These are phyloP conservation scores for Cornus suecica DNA, from an alignment of 148 eudicot species.

Conservation along the genomic window DNA sequence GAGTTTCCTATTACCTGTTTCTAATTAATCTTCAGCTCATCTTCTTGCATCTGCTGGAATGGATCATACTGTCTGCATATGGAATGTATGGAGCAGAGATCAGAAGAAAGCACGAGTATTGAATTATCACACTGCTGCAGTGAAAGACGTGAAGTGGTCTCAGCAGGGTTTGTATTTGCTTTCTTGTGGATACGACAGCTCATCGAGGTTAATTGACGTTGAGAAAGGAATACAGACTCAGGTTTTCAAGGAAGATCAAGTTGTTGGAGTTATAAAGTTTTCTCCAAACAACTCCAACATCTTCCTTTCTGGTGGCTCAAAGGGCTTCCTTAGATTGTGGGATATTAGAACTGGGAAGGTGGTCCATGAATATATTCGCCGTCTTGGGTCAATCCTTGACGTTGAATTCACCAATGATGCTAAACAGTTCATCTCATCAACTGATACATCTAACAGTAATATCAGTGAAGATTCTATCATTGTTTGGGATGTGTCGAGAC, in stretches of 20 bases:
- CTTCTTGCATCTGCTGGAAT: slow-evolving; percentile 97
- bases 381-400: slow-evolving; percentile 76
- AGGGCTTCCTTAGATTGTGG: slow-evolving; percentile 79
- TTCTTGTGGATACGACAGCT: slow-evolving; percentile 84
- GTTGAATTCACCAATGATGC: slow-evolving; percentile 69
- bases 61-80: slow-evolving; percentile 70
- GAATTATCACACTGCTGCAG: slow-evolving; percentile 68
- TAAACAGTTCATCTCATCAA: slow-evolving; percentile 70
- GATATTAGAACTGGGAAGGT: slow-evolving; percentile 65
- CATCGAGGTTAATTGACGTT: slow-evolving; percentile 66
- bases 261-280: slow-evolving; percentile 69
- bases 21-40: slow-evolving; percentile 60
- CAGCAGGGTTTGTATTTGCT: slow-evolving; percentile 60
- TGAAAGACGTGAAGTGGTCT: slow-evolving; percentile 89
- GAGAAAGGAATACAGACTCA: slow-evolving; percentile 73
- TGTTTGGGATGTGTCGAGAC: slow-evolving; percentile 85
- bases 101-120: slow-evolving; percentile 62
- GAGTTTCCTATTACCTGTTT: background rate
- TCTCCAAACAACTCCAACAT: slow-evolving; percentile 68
- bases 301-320: slow-evolving; percentile 83
- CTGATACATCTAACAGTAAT: slow-evolving; percentile 75
- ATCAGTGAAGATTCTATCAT: slow-evolving; percentile 81
- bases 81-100: slow-evolving; percentile 81
- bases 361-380: slow-evolving; percentile 61
- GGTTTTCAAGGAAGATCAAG: slow-evolving; percentile 69